Evolutionary conservation across 2,329 filamentous ascomycete species (phyloP).

Genomic region (Aspergillus brasiliensis): DNA sequence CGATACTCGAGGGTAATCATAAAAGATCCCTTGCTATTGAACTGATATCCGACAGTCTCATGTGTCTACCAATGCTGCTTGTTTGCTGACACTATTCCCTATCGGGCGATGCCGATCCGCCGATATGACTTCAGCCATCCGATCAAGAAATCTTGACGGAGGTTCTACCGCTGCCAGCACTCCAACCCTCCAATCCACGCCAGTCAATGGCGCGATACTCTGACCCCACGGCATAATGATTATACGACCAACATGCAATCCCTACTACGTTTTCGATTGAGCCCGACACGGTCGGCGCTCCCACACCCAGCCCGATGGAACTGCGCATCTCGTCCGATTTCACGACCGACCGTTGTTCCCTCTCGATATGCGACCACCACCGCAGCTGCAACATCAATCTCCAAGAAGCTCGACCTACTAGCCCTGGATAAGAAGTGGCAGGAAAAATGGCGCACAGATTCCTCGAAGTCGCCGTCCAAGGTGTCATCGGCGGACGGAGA

Average conservation of each 20-base stretch:
- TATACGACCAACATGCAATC: constrained; percentile 28
- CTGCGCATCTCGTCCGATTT: constrained; percentile 16
- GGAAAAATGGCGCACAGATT: constrained; percentile 46
- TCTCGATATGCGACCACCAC: constrained; percentile 33
- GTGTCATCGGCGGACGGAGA: constrained; percentile 13
- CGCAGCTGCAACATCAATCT: constrained; percentile 12
- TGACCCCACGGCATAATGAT: constrained; percentile 24
- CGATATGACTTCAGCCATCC: background rate
- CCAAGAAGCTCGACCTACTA: constrained; percentile 44
- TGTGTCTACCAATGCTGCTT: background rate
- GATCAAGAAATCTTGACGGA: background rate
- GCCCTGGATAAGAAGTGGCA: constrained; percentile 60
- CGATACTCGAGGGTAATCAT: no score
- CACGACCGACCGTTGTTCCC: constrained; percentile 9
- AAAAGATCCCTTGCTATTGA: no score
- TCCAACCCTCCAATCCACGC: constrained; percentile 10
- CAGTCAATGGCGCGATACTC: constrained; percentile 2
- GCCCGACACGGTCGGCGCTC: constrained; percentile 19
- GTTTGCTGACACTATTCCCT: background rate
- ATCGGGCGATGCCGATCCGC: background rate
- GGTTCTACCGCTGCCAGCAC: background rate
- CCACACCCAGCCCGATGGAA: constrained; percentile 20
- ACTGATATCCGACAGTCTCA: no score
- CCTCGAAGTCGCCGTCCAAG: constrained; percentile 1
- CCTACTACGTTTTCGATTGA: constrained; percentile 31